Percentiles rank a stretch among this genome's conserved stretches.
These are phyloP conservation scores for Rhynchosporium graminicola DNA, from an alignment of 2,329 filamentous ascomycete species.

Conservation along the genomic window DNA sequence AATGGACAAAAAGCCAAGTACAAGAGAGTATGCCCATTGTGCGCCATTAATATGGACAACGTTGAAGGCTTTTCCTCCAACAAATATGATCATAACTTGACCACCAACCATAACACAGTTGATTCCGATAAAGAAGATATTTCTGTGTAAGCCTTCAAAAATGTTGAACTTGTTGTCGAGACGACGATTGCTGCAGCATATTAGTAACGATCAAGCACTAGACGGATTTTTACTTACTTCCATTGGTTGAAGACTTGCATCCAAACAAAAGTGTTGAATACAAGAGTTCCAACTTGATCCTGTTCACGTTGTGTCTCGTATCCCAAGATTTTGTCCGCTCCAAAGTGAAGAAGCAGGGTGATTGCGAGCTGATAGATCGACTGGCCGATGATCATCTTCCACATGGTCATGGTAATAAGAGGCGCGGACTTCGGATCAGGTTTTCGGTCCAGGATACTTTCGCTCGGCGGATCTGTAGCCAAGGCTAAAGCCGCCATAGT, in stretches of 20 bases:
- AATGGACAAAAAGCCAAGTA: conserved; percentile 82
- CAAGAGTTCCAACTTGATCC: conserved; percentile 70
- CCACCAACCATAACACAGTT: conserved; percentile 85
- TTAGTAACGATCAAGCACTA: conserved; percentile 21
- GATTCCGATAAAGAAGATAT: conserved; percentile 88
- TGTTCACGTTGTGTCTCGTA: conserved; percentile 51
- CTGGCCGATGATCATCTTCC: conserved; percentile 99
- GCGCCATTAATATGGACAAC: conserved; percentile 60
- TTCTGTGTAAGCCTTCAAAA: conserved; percentile 81
- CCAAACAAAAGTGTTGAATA: conserved; percentile 99
- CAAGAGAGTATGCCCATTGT: conserved; percentile 86
- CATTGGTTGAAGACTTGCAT: conserved; percentile 99
- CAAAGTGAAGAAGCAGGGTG: conserved; percentile 83
- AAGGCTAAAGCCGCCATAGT: conserved; percentile 78
- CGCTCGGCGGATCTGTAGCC: conserved; percentile 71
- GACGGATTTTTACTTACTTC: conserved; percentile 63
- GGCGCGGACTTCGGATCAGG: conserved; percentile 73
- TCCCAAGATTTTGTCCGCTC: conserved; percentile 59
- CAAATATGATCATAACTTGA: conserved; percentile 85
- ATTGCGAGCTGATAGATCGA: conserved; percentile 81
- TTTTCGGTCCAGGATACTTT: conserved; percentile 68
- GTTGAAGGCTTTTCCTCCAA: conserved; percentile 79
- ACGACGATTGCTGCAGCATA: conserved; percentile 70
- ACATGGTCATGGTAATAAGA: conserved; percentile 88
- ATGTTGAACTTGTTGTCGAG: conserved; percentile 96